Base-by-base conservation (phyloP, 2,329 filamentous ascomycete species). In the Colletotrichum horii region DNA sequence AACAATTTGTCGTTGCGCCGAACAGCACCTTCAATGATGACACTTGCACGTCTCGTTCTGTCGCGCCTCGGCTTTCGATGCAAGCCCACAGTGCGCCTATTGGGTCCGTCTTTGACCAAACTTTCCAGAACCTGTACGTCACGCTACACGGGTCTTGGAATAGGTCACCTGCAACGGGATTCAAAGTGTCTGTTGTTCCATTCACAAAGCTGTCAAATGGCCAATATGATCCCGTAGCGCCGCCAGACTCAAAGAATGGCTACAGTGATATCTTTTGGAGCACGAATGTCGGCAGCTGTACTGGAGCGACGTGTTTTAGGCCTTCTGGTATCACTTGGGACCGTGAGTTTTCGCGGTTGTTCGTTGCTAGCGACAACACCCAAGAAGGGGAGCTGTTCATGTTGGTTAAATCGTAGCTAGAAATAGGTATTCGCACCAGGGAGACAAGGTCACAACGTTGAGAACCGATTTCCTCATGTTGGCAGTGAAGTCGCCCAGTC, bases 71-170 rank as follows among this genome's bases (percentile, higher is more conserved):
- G 1, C 83, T 93, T 15, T 85, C 87, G 1, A 91, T 93, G 80
- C 83, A 87, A 65, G 89, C 91, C 2, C 91, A 93, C 78, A 90
- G 87, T 83, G 91, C 91, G 4, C 91, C 91, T 6, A 84, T 93
- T 38, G 91, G 92, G 78, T 89, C 91, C 80, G 88, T 90, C 72
- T 93, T 93, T 83, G 90, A 92, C 79, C 80, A 83, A 34, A 74
- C 78, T 32, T 86, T 85, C 48, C 87, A 86, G 43, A 88, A 87
- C 34, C 88, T 90, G 36, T 93, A 89, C 86, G 85, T 93, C 32
- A 87, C 90, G 1, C 91, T 93, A 80, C 91, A 92, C 80, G 91
- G 91, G 4, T 90, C 88, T 73, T 93, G 91, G 90, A 83, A 85
- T 79, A 81, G 84, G 26, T 79, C 81, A 22, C 80, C 79, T 5